A percentile compares a stretch with the other conserved stretches of the same genome.
Conservation (phyloP, 495 filamentous ascomycete species). For the Aspergillus baeticus region DNA sequence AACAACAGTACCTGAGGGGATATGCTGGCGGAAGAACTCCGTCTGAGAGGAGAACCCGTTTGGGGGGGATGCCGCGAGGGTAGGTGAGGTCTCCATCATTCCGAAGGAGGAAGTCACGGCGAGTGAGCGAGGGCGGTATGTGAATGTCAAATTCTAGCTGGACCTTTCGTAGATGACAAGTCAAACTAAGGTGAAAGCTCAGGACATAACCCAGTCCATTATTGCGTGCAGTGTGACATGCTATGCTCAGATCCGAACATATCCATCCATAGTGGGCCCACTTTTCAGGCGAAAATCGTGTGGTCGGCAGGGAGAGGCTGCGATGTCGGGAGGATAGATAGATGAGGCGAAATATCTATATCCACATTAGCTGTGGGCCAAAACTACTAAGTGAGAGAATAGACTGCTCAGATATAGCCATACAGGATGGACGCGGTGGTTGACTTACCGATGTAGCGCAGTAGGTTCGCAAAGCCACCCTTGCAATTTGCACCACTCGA, state of each 20-base stretch:
- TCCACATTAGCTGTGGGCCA: slow-evolving; percentile 8
- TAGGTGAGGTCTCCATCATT: slow-evolving; percentile 12
- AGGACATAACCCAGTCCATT: slow-evolving; percentile 9
- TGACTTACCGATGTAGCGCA: slow-evolving; percentile 6
- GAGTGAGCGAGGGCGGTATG: neutral
- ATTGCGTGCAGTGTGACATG: neutral
- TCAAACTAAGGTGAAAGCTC: slow-evolving; percentile 6
- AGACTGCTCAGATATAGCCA: neutral
- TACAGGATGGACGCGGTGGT: neutral
- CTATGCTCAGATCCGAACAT: slow-evolving; percentile 15
- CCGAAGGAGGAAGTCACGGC: neutral
- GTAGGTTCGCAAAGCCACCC: neutral
- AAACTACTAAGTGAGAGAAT: neutral
- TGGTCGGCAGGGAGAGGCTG: slow-evolving; percentile 14
- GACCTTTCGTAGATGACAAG: neutral
- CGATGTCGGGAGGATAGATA: slow-evolving; percentile 12
- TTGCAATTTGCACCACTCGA: slow-evolving; percentile 6
- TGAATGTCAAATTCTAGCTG: neutral
- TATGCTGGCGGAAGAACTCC: slow-evolving; percentile 9
- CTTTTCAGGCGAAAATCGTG: slow-evolving; percentile 14
- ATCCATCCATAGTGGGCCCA: slow-evolving; percentile 25
- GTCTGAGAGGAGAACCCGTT: slow-evolving; percentile 15
- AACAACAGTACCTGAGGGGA: slow-evolving; percentile 2
- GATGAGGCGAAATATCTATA: slow-evolving; percentile 8
- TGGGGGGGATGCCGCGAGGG: slow-evolving; percentile 14